Conservation (phyloP, 2,329 filamentous ascomycete genomes). For the Aspergillus hortae region DNA sequence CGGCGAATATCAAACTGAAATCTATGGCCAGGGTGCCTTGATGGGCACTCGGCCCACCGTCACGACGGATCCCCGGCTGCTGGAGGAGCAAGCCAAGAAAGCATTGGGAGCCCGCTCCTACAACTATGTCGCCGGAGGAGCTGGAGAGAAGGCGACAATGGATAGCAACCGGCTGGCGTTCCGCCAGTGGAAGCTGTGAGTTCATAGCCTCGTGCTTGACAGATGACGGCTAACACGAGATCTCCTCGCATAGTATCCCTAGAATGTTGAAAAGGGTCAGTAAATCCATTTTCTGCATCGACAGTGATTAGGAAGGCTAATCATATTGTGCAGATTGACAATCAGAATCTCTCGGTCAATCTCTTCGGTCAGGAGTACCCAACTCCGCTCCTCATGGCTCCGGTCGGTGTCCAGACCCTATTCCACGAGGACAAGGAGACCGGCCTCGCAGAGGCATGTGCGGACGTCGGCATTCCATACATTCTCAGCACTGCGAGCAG, state of each 20-base stretch:
- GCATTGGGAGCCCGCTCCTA: conserved; percentile 49
- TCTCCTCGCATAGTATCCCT: conserved; percentile 43
- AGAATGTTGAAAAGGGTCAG: conserved; percentile 44
- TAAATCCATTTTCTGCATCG: neutral
- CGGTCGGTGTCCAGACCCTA: conserved; percentile 66
- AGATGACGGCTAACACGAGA: neutral
- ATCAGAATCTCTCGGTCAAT: conserved; percentile 49
- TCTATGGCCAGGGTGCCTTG: conserved; percentile 54
- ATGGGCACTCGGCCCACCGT: conserved; percentile 48
- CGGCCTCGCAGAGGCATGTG: conserved; percentile 61
- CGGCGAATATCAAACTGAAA: conserved; percentile 44
- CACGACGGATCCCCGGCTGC: conserved; percentile 57
- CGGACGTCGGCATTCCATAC: conserved; percentile 60
- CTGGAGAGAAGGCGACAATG: conserved; percentile 60
- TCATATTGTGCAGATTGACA: conserved; percentile 22
- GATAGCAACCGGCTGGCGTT: conserved; percentile 59
- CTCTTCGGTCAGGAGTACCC: conserved; percentile 51
- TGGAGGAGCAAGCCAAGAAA: conserved; percentile 54
- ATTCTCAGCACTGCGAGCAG: conserved; percentile 64
- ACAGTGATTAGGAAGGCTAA: neutral
- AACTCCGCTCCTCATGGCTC: conserved; percentile 60
- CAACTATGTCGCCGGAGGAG: conserved; percentile 61
- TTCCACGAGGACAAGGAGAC: conserved; percentile 64
- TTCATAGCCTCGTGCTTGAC: neutral
- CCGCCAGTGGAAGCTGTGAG: conserved; percentile 46